Evolutionary conservation across 768 basidiomycete species (phyloP).

Genomic region (Auricularia sp.): DNA sequence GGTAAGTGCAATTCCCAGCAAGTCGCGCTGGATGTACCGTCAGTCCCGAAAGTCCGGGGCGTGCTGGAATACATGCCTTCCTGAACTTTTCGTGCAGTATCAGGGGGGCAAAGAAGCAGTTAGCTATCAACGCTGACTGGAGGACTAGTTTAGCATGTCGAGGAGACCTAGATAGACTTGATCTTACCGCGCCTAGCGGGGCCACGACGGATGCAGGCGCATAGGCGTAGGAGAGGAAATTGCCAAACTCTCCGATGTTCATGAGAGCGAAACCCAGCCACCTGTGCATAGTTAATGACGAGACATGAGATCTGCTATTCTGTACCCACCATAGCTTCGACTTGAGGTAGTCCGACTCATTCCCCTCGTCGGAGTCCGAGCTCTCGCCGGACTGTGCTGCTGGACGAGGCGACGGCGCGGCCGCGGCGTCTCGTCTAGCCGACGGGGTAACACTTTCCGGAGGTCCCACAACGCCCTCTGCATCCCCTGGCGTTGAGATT

Average conservation of each 20-base stretch:
- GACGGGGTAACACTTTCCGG: background rate
- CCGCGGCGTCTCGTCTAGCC: background rate
- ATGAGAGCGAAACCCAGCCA: conserved; percentile 84
- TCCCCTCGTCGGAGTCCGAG: background rate
- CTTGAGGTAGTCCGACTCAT: conserved; percentile 67
- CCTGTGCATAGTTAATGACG: conserved; percentile 33
- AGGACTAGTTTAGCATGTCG: conserved; percentile 1
- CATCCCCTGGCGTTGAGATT: background rate
- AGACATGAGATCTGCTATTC: background rate
- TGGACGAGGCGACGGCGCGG: background rate
- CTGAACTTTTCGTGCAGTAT: conserved; percentile 78
- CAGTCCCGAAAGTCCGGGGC: conserved; percentile 10
- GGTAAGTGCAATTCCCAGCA: conserved; percentile 70
- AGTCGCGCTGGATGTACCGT: conserved; percentile 45
- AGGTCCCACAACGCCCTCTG: background rate
- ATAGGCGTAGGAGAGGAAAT: conserved; percentile 85
- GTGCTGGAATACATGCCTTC: conserved; percentile 35
- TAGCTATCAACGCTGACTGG: conserved; percentile 87
- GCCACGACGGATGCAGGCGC: conserved; percentile 91
- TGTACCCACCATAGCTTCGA: conserved; percentile 69
- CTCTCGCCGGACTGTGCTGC: background rate
- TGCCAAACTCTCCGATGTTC: conserved; percentile 84
- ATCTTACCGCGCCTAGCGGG: conserved; percentile 83
- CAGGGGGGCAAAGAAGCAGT: conserved; percentile 86
- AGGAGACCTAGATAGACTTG: conserved; percentile 3